Evolutionary conservation across 1,284 basidiomycete genomes (phyloP), one percentile per base, ranked within the genome.

Genomic region (Fomitopsis pinicola): DNA sequence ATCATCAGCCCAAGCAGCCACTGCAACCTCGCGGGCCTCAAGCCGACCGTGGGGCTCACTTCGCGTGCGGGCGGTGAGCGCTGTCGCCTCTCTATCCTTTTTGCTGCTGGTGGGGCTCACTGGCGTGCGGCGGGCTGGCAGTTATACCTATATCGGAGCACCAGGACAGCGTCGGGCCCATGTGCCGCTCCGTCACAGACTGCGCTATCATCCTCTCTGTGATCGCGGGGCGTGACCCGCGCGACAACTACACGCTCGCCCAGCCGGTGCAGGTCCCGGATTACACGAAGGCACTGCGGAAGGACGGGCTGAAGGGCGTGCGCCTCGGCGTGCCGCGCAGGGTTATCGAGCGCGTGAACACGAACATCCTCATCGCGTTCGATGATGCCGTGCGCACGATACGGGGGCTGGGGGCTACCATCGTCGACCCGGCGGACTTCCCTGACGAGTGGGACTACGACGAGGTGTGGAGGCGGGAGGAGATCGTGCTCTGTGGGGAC

Each of bases 1-100:
- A 87, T 88, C 59, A 78, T 79, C 10, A 82, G 80, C 46, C 77
- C 73, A 15, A 71, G 78, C 60, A 76, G 75, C 56, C 66, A 67
- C 30, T 78, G 79, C 58, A 82, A 81, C 48, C 61, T 83, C 4
- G 81, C 82, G 0, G 82, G 82, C 1, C 79, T 83, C 59, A 82
- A 82, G 68, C 81, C 82, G 1, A 82, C 80, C 1, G 75, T 83
- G 0, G 82, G 82, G 2, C 68, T 83, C 8, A 82, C 81, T 1
- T 81, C 79, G 35, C 72, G 83, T 28, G 76, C 79, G 5, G 81
- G 78, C 66, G 79, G 80, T 81, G 61, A 40, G 69, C 60, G 14
- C 22, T 48, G 48, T 33, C 30, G 7, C 42, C 6, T 19, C 28
- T n/a, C 10, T 7, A 7, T n/a, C 17, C 26, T 26, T n/a, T 42